A percentile compares a stretch with the other conserved stretches of the same genome.
These are phyloP conservation scores for Verticillium zaregamsianum DNA, from an alignment of 2,329 filamentous ascomycete genomes.

Conservation along the genomic window DNA sequence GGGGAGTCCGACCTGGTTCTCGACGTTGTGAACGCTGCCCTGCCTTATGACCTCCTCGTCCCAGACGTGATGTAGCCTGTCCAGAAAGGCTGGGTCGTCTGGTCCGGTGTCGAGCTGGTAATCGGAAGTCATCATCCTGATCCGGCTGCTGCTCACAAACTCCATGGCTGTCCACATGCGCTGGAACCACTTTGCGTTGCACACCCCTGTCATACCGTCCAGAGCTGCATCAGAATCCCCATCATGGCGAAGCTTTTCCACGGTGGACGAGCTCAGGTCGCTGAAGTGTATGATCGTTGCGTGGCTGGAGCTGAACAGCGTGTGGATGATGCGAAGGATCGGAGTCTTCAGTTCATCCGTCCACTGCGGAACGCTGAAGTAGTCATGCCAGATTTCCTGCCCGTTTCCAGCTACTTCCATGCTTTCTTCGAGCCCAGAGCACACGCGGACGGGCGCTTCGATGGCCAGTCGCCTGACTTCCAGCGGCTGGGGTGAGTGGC, in stretches of 20 bases:
- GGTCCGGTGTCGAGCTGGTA: background rate
- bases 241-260: background rate
- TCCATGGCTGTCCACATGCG: constrained; percentile 3
- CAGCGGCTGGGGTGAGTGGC: background rate
- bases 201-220: constrained; percentile 2
- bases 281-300: background rate
- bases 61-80: background rate
- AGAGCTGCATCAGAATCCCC: background rate
- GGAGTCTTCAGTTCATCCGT: background rate
- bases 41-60: background rate
- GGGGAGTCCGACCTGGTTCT: background rate
- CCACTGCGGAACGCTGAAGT: constrained; percentile 4
- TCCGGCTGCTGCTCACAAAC: background rate
- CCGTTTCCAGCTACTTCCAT: background rate
- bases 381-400: constrained; percentile 2
- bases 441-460: background rate
- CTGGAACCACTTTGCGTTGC: constrained; percentile 1
- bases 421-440: background rate
- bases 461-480: background rate
- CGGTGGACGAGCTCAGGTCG: background rate
- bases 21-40: background rate
- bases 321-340: background rate
- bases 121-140: constrained; percentile 1
- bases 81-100: background rate
- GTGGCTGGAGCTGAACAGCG: background rate